phyloP scores from a whole-genome alignment of 2,329 filamentous ascomycete species.

The Dactylellina leptospora region DNA sequence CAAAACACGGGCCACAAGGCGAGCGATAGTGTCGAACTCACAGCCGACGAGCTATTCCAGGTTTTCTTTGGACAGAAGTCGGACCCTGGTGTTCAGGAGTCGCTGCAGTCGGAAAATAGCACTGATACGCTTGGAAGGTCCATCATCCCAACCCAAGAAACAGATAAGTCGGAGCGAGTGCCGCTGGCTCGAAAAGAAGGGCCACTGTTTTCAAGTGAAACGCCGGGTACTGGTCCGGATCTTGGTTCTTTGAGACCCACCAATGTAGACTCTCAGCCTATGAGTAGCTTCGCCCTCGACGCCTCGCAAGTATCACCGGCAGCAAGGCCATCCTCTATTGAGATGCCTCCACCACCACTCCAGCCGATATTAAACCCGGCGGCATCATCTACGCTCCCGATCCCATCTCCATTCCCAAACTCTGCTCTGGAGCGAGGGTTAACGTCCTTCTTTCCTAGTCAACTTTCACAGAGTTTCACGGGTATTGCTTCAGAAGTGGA shows the following conservation, averaged over 20 bases:
- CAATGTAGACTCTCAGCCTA: slow-evolving; percentile 30
- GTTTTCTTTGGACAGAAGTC: slow-evolving; percentile 34
- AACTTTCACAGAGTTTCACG: slow-evolving; percentile 26
- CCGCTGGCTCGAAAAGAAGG: neutral
- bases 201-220: neutral
- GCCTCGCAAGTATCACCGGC: neutral
- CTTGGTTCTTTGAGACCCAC: slow-evolving; percentile 8
- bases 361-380: slow-evolving; percentile 38
- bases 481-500: neutral
- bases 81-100: neutral
- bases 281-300: slow-evolving; percentile 44
- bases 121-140: slow-evolving; percentile 1
- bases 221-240: slow-evolving; percentile 15
- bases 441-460: slow-evolving; percentile 39
- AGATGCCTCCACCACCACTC: slow-evolving; percentile 22
- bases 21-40: neutral
- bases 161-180: neutral
- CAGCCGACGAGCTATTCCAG: slow-evolving; percentile 18
- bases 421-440: slow-evolving; percentile 23
- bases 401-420: slow-evolving; percentile 43
- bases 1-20: neutral
- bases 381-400: slow-evolving; percentile 29
- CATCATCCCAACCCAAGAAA: slow-evolving; percentile 21
- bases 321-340: slow-evolving; percentile 5
- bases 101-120: neutral